These are phyloP conservation scores for Nicotiana undulata DNA, from an alignment of 257 asterid genomes.

Conservation along the genomic window DNA sequence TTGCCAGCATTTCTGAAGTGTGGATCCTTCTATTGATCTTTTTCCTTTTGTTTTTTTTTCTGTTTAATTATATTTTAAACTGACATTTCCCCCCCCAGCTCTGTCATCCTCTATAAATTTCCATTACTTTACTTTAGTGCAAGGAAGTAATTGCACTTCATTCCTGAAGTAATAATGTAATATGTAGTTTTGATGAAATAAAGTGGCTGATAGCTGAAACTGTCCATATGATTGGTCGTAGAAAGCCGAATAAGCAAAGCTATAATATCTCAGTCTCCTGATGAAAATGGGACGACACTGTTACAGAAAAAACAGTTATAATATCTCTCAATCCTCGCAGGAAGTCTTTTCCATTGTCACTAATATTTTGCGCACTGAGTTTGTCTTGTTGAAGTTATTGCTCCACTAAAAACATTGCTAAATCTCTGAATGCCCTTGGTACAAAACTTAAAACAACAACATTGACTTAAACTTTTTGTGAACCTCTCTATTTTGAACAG, in stretches of 20 bases:
- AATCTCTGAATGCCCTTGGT: not conserved
- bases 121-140: not conserved
- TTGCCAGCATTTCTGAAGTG: not conserved
- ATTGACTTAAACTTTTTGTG: not conserved
- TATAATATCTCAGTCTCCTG: not conserved
- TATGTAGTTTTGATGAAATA: not conserved
- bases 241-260: not conserved
- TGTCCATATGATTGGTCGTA: not conserved
- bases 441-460: not conserved
- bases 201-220: not conserved
- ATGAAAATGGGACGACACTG: not conserved
- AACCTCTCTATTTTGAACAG: constrained; percentile 33
- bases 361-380: not conserved
- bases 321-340: not conserved
- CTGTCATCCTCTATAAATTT: not conserved
- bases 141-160: not conserved
- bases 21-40: not conserved
- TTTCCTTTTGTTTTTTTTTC: not conserved
- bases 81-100: not conserved
- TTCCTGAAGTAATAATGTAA: not conserved
- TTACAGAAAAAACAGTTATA: not conserved
- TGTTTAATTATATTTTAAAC: not conserved
- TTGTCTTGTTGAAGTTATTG: not conserved
- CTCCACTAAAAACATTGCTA: not conserved
- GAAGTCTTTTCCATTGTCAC: not conserved